A percentile compares a stretch with the other conserved stretches of the same genome.
Conservation (phyloP, 2,329 filamentous ascomycete species). For the Fusarium sp. region DNA sequence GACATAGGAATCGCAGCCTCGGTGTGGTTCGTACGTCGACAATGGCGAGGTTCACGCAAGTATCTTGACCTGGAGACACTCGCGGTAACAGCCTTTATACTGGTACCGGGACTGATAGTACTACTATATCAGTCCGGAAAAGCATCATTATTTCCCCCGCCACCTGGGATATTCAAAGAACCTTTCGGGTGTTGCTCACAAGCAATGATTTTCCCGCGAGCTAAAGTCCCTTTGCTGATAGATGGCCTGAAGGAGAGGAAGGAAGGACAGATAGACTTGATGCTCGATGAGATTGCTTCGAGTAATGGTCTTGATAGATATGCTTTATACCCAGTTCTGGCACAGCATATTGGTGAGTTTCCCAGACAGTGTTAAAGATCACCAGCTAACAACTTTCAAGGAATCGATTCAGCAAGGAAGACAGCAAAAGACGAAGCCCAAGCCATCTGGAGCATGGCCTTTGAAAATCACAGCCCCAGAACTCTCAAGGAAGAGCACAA, state of each 20-base stretch:
- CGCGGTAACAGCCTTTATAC: neutral
- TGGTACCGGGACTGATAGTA: conserved; percentile 14
- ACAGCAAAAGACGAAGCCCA: conserved; percentile 12
- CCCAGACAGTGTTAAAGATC: fast-evolving
- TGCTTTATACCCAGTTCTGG: conserved; percentile 18
- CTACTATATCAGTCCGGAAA: conserved; percentile 17
- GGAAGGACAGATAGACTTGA: conserved; percentile 16
- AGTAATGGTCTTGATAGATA: conserved; percentile 2
- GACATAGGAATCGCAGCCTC: neutral
- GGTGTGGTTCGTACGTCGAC: neutral
- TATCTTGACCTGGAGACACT: conserved; percentile 1
- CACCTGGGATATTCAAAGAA: conserved; percentile 10
- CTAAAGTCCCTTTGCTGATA: neutral
- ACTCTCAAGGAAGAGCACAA: neutral
- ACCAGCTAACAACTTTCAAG: neutral
- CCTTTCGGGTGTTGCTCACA: conserved; percentile 23
- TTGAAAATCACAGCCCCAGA: neutral
- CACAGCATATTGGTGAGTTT: conserved; percentile 18
- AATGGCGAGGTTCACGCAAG: neutral
- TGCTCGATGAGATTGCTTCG: conserved; percentile 6
- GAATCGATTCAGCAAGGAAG: conserved; percentile 9
- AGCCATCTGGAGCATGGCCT: conserved; percentile 21
- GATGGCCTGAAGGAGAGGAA: neutral
- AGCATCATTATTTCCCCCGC: conserved; percentile 6
- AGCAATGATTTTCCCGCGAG: conserved; percentile 11